Conservation (phyloP, 23 red algal species). For the Chondrus crispus region DNA sequence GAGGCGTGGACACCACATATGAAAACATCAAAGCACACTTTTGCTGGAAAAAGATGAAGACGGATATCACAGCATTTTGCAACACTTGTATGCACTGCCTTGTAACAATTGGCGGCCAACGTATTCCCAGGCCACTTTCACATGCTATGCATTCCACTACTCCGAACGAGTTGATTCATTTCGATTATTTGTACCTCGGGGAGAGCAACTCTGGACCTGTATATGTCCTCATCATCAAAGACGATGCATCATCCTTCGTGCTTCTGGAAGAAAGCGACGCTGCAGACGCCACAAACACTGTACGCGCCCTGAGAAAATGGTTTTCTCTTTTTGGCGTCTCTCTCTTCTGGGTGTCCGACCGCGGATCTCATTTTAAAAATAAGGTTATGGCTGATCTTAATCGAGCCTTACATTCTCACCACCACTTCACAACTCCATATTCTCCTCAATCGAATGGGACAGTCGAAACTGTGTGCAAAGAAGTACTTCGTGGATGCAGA, state of each 20-base stretch:
- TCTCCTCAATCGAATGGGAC: neutral
- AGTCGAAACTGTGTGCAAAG: neutral
- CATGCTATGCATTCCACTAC: neutral
- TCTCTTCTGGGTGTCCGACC: neutral
- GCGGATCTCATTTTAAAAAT: constrained; percentile 24
- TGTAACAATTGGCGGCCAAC: neutral
- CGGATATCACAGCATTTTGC: neutral
- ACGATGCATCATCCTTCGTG: neutral
- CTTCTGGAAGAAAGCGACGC: neutral
- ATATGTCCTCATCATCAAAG: constrained; percentile 5
- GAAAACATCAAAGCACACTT: neutral
- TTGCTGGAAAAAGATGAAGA: neutral
- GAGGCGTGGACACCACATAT: neutral
- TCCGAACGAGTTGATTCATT: constrained; percentile 20
- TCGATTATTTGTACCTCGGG: neutral
- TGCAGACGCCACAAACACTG: neutral
- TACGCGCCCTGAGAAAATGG: neutral
- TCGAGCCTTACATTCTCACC: neutral
- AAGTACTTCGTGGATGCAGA: neutral
- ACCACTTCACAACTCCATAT: constrained; percentile 14
- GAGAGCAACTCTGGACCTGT: neutral
- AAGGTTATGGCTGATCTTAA: neutral
- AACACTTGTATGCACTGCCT: neutral
- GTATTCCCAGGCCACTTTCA: neutral
- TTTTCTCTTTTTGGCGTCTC: neutral